Base-by-base conservation (phyloP, 352 stramenopile genomes). In the Achlya hypogyna region DNA sequence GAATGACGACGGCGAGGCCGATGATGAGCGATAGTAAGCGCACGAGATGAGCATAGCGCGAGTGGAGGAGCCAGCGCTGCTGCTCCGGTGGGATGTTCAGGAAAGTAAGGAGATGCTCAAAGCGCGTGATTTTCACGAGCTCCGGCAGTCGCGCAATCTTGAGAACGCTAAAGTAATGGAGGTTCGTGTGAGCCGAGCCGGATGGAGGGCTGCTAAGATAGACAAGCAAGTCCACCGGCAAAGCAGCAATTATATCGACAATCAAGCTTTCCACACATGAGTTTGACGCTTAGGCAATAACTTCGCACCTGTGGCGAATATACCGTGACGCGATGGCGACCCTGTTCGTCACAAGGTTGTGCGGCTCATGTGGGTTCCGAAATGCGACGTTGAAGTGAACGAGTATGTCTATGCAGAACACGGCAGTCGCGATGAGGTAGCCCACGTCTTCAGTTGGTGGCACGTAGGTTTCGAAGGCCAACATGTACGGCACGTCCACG, bases 41-140 rank as follows among this genome's bases (percentile, higher is more conserved):
- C 2, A 91, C 67, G 25, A 93, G 72, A 54, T 93, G 90, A 2
- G 82, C 81, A 32, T 93, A 82, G 0, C 84, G 82, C 18, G 84
- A 93, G 71, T 93, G 89, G 49, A 89, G 81, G 2, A 93, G 65
- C 82, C 84, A 93, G 22, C 84, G 74, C 28, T 81, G 80, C 20
- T 89, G 52, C 63, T 93, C 82, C 12, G 82, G 82, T 0, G 77
- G 78, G 27, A 93, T 77, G 63, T 86, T 85, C 40, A 91, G 78
- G n/a, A 93, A 67, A 60, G 89, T 87, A 22, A 86, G 72, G 4
- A 93, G 71, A 0, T 81, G 78, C 0, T 89, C 58, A 6, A 93
- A 45, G 1, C 79, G 78, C 9, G 90, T 74, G 2, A 93, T 71
- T 18, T 82, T 80, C 28, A 93, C 71, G 31, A 93, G 60, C 22